Conservation (phyloP, 192 early-diverging fungal genomes). For the Rhizophlyctis rosea region DNA sequence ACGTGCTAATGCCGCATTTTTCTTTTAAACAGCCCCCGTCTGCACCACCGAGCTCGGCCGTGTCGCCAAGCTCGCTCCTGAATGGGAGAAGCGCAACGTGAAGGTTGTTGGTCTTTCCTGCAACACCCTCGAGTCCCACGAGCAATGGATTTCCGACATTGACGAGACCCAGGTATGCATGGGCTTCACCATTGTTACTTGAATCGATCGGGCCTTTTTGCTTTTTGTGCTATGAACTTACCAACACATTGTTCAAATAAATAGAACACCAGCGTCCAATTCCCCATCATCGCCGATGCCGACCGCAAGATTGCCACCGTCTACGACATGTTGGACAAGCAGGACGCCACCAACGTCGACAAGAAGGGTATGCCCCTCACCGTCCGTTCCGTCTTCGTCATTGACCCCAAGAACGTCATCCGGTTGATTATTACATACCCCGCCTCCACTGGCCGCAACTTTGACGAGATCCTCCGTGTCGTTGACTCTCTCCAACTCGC, state of each 20-base stretch:
- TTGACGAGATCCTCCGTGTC: slow-evolving; percentile 92
- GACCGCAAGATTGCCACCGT: slow-evolving; percentile 80
- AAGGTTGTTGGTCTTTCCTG: slow-evolving; percentile 93
- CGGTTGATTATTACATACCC: slow-evolving; percentile 90
- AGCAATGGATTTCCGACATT: slow-evolving; percentile 90
- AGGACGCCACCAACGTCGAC: slow-evolving; percentile 89
- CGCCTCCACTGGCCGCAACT: slow-evolving; percentile 90
- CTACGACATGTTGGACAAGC: slow-evolving; percentile 97
- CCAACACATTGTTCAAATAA: slow-evolving; percentile 1
- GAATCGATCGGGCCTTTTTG: too few species aligned
- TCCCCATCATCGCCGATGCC: slow-evolving; percentile 95
- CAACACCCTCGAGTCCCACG: slow-evolving; percentile 79
- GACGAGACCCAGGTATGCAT: slow-evolving; percentile 69
- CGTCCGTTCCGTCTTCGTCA: slow-evolving; percentile 92
- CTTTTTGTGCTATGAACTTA: neutral
- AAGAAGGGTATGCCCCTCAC: slow-evolving; percentile 88
- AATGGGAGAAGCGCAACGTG: slow-evolving; percentile 79
- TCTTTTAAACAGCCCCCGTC: slow-evolving; percentile 62
- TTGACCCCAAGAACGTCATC: slow-evolving; percentile 89
- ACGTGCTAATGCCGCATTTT: too few species aligned
- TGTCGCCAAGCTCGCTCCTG: slow-evolving; percentile 73
- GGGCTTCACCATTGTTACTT: neutral
- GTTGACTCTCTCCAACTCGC: slow-evolving; percentile 91
- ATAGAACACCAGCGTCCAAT: slow-evolving; percentile 65
- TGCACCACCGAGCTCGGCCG: slow-evolving; percentile 96